These are phyloP conservation scores for Hymenochaete sp. DNA, from an alignment of 1,284 basidiomycete genomes.

Conservation along the genomic window DNA sequence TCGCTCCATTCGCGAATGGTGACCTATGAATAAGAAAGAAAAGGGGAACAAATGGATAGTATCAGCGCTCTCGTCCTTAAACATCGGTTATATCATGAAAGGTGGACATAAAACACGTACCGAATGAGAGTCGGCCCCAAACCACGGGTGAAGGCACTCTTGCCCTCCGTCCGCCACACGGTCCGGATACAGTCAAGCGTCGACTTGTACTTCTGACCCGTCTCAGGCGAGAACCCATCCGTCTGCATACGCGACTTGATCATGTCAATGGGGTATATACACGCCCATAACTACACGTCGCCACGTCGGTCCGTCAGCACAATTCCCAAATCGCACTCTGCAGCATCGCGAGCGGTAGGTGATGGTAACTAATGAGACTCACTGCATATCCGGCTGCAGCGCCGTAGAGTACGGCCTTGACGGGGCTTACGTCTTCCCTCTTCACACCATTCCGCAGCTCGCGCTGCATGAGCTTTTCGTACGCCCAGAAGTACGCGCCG, in stretches of 20 bases:
- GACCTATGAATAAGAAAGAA: constrained; percentile 40
- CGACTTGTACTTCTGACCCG: constrained; percentile 75
- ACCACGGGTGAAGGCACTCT: constrained; percentile 82
- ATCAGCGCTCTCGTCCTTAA: no score
- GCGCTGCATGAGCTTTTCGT: constrained; percentile 86
- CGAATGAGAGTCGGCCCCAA: constrained; percentile 86
- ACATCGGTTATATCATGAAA: no score
- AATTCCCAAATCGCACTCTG: no score
- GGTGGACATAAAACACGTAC: constrained; percentile 29
- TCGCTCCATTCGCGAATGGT: constrained; percentile 87
- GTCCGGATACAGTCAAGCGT: constrained; percentile 76
- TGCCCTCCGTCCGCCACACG: constrained; percentile 76
- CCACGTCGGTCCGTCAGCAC: no score
- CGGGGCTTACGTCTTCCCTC: constrained; percentile 68
- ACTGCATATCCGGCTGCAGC: constrained; percentile 81
- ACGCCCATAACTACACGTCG: constrained; percentile 57
- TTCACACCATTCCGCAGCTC: constrained; percentile 63
- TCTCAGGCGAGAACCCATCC: constrained; percentile 69
- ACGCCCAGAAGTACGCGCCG: constrained; percentile 86
- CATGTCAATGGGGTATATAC: constrained; percentile 91
- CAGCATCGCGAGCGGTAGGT: not conserved
- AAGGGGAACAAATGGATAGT: no score
- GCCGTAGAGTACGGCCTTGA: constrained; percentile 77
- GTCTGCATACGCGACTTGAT: constrained; percentile 95
- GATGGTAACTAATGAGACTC: constrained; percentile 26